phyloP scores from a whole-genome alignment of 345 rosid genomes.

The Eucalyptus fibrosa region DNA sequence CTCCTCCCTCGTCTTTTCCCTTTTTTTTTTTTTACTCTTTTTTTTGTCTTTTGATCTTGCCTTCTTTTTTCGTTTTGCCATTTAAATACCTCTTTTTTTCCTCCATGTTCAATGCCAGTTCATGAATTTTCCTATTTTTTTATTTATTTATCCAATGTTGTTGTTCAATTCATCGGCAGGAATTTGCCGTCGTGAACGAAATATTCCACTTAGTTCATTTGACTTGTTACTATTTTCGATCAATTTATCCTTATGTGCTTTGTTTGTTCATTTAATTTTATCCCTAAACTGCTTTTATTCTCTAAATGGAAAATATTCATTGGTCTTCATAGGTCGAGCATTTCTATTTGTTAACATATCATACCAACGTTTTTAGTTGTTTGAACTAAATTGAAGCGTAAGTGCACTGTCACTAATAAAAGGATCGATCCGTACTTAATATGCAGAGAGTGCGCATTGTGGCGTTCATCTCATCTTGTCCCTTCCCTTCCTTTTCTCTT shows the following conservation, averaged over 20 bases:
- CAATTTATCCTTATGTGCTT: no score
- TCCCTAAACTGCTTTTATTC: background rate
- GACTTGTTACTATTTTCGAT: background rate
- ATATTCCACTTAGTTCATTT: background rate
- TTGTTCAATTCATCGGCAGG: fast-evolving
- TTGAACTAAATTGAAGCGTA: no score
- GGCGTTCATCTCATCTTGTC: no score
- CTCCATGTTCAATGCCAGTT: background rate
- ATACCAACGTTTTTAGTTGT: no score
- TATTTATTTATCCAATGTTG: background rate
- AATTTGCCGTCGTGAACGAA: fast-evolving
- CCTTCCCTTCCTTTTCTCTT: no score
- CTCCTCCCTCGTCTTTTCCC: background rate
- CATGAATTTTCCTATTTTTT: background rate
- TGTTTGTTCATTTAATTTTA: no score
- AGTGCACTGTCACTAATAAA: no score
- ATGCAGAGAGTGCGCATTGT: no score
- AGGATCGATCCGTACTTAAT: background rate
- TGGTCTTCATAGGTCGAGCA: background rate
- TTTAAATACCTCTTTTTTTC: background rate
- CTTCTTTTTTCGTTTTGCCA: background rate
- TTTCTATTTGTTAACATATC: no score
- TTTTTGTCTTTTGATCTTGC: no score
- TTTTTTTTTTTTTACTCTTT: no score
- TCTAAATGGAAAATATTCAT: background rate